phyloP scores from a whole-genome alignment of 345 rosid genomes.

The Aethionema arabicum region DNA sequence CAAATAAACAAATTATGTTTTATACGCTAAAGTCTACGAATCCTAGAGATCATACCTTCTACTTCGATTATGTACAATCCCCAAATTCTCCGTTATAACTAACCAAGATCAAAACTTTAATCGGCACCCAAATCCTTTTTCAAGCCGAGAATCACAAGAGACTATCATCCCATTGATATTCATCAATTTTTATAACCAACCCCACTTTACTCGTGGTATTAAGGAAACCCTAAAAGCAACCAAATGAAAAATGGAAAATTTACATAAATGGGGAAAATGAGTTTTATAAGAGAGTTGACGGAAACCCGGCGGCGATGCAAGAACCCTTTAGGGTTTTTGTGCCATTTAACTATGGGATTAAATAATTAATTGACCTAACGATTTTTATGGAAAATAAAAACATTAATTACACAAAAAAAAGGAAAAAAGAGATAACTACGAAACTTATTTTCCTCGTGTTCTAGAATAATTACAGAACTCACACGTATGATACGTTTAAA shows the following conservation, averaged over 20 bases:
- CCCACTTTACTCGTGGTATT: slow-evolving; percentile 18
- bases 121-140: slow-evolving; percentile 28
- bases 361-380: slow-evolving; percentile 29
- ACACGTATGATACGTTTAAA: slow-evolving; percentile 31
- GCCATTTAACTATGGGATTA: slow-evolving; percentile 28
- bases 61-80: slow-evolving; percentile 36
- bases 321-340: slow-evolving; percentile 87
- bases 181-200: slow-evolving; percentile 7
- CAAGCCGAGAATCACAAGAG: neutral
- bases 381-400: neutral
- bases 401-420: neutral
- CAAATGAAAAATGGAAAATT: slow-evolving; percentile 15
- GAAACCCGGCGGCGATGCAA: slow-evolving; percentile 87
- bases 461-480: slow-evolving; percentile 31
- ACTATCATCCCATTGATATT: slow-evolving; percentile 18
- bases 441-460: slow-evolving; percentile 19
- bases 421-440: neutral
- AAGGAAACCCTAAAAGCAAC: slow-evolving; percentile 22
- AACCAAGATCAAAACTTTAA: slow-evolving; percentile 43
- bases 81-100: slow-evolving; percentile 26
- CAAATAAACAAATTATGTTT: slow-evolving; percentile 20
- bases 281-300: slow-evolving; percentile 34
- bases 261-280: slow-evolving; percentile 9
- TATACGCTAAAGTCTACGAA: slow-evolving; percentile 23
- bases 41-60: slow-evolving; percentile 32